Evolutionary conservation across 2,329 filamentous ascomycete genomes (phyloP), one percentile per base, ranked within the genome.

Genomic region (Claviceps maximensis): DNA sequence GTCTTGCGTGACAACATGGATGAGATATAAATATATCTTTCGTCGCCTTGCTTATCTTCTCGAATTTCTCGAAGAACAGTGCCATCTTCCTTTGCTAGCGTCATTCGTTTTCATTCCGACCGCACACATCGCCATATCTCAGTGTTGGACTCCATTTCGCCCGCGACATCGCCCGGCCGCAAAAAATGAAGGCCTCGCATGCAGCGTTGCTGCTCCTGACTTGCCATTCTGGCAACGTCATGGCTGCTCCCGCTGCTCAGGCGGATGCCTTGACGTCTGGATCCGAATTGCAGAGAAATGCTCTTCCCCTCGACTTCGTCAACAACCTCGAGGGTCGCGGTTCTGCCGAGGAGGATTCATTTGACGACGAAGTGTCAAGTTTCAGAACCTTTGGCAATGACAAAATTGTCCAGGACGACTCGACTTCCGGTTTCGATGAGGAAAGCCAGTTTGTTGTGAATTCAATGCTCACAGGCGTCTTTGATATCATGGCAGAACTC

Each of bases 141-240:
- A 21, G 13, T 31, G 10, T 8, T 33, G 7, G 4, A 10, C 13
- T 9, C 17, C 7, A 45, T n/a, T 33, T 21, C 48, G 19, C 25
- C 23, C 10, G 7, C 6, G 13, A 44, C 19, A 33, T 25, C 49
- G 27, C n/a, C 27, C 38, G 33, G 19, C 12, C n/a, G n/a, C 15
- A 2, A 23, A 49, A 44, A 15, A 53, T 53, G 51, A 53, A 53
- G 51, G 45, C 46, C 8, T 29, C n/a, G 15, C 33, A 36, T 27
- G 51, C 51, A 21, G 23, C 46, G 19, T n/a, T 52, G 41, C 46
- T 53, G 15, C 51, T 53, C 46, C 27, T 53, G 25, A 44, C 51
- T 19, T 53, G 51, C 46, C 46, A 44, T 9, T 36, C 38, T n/a
- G 38, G 51, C 46, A 53, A 38, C n/a, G 46, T 44, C 29, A 21